phyloP scores from a whole-genome alignment of 176 grass and related monocot species.

The Lolium rigidum region DNA sequence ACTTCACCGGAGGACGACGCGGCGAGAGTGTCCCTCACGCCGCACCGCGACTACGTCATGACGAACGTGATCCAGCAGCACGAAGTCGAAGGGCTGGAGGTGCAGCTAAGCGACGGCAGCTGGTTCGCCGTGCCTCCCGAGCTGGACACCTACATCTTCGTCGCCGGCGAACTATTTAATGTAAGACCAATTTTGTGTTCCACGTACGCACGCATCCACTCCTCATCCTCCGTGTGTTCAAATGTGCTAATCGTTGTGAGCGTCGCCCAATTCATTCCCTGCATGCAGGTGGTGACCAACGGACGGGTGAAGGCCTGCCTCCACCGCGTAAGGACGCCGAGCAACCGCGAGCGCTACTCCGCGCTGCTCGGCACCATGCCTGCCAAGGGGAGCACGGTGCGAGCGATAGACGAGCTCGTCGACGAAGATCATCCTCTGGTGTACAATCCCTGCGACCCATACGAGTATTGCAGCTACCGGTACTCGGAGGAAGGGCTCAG shows the following conservation, averaged over 20 bases:
- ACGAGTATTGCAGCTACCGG: not conserved
- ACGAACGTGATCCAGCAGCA: constrained; percentile 6
- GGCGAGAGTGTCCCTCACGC: not conserved
- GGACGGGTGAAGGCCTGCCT: not conserved
- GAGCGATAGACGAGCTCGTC: not conserved
- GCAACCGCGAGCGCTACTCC: not conserved
- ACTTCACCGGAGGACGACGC: not conserved
- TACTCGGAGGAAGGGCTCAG: not conserved
- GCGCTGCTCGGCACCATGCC: not conserved
- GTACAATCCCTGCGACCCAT: not conserved
- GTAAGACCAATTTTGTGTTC: not conserved
- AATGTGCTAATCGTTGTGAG: not conserved
- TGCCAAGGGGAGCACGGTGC: not conserved
- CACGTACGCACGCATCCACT: not conserved
- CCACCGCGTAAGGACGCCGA: not conserved
- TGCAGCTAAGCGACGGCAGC: not conserved
- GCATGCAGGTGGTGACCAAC: not conserved
- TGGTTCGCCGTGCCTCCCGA: constrained; percentile 7
- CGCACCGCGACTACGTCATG: not conserved
- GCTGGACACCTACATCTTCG: not conserved
- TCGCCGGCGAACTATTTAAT: constrained; percentile 4
- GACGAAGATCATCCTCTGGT: not conserved
- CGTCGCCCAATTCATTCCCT: not conserved
- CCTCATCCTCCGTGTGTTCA: not conserved
- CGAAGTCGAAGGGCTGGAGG: constrained; percentile 39